Percentiles rank a stretch among this genome's conserved stretches.
Conservation (phyloP, 2,329 filamentous ascomycete species). For the Colletotrichum costaricense region DNA sequence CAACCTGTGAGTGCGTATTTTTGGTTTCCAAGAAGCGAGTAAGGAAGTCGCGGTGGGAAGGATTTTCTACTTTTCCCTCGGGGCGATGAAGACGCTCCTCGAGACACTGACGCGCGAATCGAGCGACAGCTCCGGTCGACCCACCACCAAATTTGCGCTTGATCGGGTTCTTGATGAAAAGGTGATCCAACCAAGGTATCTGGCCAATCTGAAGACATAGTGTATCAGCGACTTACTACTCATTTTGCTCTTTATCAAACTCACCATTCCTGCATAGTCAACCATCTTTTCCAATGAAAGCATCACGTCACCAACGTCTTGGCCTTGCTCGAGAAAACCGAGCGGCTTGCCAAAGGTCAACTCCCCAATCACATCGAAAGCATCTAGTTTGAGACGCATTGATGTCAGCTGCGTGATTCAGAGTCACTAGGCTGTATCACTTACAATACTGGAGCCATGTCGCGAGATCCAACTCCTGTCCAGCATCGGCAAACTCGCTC, state of each 20-base stretch:
- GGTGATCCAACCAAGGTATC: conserved; percentile 42
- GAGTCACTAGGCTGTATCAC: no score
- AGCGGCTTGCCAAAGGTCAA: conserved; percentile 49
- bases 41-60: conserved; percentile 43
- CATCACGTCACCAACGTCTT: conserved; percentile 46
- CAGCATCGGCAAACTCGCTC: background rate
- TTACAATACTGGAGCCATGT: conserved; percentile 46
- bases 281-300: conserved; percentile 38
- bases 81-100: conserved; percentile 15
- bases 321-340: conserved; percentile 49
- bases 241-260: background rate
- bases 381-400: conserved; percentile 35
- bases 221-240: background rate
- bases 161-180: conserved; percentile 44
- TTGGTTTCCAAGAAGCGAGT: conserved; percentile 49
- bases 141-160: conserved; percentile 40
- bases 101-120: conserved; percentile 28
- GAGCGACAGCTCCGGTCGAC: conserved; percentile 25
- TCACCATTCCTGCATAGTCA: conserved; percentile 7
- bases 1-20: conserved; percentile 45
- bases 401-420: no score
- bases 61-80: conserved; percentile 5
- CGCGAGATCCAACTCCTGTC: conserved; percentile 39
- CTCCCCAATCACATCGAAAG: conserved; percentile 52
- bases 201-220: conserved; percentile 34